A percentile compares a stretch with the other conserved stretches of the same genome.
Conservation (phyloP, 1,139 yeast genomes). For the Suhomyces bribrorum region DNA sequence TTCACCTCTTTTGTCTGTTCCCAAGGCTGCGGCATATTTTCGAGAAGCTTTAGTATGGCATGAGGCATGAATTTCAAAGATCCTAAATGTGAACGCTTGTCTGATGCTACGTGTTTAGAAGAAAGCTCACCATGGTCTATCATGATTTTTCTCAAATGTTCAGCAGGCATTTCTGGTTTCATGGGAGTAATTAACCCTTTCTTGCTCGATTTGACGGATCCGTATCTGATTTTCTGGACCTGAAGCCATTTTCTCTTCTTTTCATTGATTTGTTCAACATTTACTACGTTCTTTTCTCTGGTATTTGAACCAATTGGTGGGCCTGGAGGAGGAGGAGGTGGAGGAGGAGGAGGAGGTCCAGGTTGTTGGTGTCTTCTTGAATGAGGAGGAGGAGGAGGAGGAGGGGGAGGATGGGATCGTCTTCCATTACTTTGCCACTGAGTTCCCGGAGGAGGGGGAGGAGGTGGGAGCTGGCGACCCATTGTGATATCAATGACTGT, state of each 20-base stretch:
- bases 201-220: slow-evolving; percentile 16
- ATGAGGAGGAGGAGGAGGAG: slow-evolving; percentile 25
- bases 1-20: slow-evolving; percentile 82
- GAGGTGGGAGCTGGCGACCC: slow-evolving; percentile 34
- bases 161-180: slow-evolving; percentile 90
- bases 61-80: slow-evolving; percentile 95
- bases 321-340: slow-evolving; percentile 21
- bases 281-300: too few relatives aligned
- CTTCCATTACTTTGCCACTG: slow-evolving; percentile 10
- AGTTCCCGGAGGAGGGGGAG: slow-evolving; percentile 31
- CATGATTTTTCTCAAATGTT: slow-evolving; percentile 84
- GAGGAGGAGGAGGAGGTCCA: slow-evolving; percentile 14
- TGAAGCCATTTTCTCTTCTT: slow-evolving; percentile 66
- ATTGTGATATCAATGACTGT: slow-evolving; percentile 11
- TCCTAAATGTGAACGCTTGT: slow-evolving; percentile 85
- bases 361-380: slow-evolving; percentile 9
- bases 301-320: too few relatives aligned
- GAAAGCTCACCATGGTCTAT: slow-evolving; percentile 86
- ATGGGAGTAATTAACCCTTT: slow-evolving; percentile 54
- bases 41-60: slow-evolving; percentile 83
- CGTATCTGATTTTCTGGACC: slow-evolving; percentile 57
- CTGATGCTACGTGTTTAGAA: slow-evolving; percentile 77
- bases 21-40: slow-evolving; percentile 99
- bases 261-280: slow-evolving; percentile 31
- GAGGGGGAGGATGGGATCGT: slow-evolving; percentile 19